Evolutionary conservation across 108 stramenopile species (phyloP).

Genomic region (Cyclotella baltica): DNA sequence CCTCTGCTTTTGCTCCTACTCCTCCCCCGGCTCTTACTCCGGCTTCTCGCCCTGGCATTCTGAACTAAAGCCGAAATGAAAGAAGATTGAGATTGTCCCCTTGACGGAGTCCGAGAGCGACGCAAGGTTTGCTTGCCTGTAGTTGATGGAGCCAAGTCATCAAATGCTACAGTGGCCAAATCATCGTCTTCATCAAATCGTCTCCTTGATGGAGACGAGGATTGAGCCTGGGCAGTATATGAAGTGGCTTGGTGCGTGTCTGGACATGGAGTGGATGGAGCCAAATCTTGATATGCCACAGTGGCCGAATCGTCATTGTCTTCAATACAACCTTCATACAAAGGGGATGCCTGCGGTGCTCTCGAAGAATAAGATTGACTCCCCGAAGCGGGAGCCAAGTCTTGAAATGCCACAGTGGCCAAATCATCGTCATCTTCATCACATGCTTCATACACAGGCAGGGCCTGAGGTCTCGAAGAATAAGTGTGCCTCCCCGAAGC

Average conservation of each 20-base stretch:
- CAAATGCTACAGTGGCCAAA: background rate
- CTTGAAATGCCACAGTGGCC: background rate
- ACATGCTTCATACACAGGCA: too few relatives aligned
- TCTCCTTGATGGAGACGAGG: too few relatives aligned
- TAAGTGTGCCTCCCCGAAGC: background rate
- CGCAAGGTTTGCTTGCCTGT: background rate
- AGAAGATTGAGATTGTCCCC: slow-evolving; percentile 11
- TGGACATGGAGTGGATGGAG: too few relatives aligned
- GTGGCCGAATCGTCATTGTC: too few relatives aligned
- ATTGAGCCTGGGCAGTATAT: too few relatives aligned
- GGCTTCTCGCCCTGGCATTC: slow-evolving; percentile 16
- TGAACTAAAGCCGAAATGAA: slow-evolving; percentile 29
- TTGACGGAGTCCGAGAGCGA: background rate
- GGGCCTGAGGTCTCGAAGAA: too few relatives aligned
- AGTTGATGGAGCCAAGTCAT: background rate
- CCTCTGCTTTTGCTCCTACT: background rate
- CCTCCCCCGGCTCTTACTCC: slow-evolving; percentile 2
- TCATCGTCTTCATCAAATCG: background rate
- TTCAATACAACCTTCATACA: too few relatives aligned
- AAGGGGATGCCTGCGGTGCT: too few relatives aligned
- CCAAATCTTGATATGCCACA: too few relatives aligned
- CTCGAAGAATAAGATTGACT: slow-evolving; percentile 13
- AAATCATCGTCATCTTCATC: background rate
- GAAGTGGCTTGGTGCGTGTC: too few relatives aligned
- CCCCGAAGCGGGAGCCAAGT: background rate